Percentiles rank a stretch among this genome's conserved stretches.
Conservation (phyloP, 306 rosid species). For the Vicia villosa region DNA sequence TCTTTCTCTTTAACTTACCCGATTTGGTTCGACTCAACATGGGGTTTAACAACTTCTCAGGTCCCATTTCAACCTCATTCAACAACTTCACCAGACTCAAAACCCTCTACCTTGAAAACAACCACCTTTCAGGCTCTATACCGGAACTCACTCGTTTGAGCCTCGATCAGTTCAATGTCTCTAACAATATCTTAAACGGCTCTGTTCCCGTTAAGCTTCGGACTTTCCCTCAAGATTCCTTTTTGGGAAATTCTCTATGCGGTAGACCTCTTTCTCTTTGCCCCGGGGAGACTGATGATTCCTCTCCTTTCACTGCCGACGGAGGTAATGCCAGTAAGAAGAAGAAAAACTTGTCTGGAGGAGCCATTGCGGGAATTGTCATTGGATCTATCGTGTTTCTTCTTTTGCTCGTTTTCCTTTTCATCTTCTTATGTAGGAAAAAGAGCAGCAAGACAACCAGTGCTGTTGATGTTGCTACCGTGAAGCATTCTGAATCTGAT, state of each 20-base stretch:
- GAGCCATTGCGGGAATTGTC: slow-evolving; percentile 64
- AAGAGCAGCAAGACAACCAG: slow-evolving; percentile 50
- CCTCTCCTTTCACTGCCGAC: slow-evolving; percentile 20
- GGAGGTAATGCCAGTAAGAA: not conserved
- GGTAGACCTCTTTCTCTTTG: slow-evolving; percentile 60
- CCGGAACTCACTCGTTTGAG: slow-evolving; percentile 30
- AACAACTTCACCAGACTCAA: slow-evolving; percentile 46
- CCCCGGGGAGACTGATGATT: not conserved
- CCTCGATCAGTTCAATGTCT: slow-evolving; percentile 64
- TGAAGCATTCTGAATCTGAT: slow-evolving; percentile 42
- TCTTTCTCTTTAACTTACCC: slow-evolving; percentile 35
- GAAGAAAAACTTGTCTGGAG: slow-evolving; percentile 46
- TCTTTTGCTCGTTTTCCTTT: slow-evolving; percentile 37
- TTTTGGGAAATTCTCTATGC: slow-evolving; percentile 63
- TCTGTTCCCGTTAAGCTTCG: slow-evolving; percentile 54
- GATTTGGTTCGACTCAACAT: slow-evolving; percentile 61
- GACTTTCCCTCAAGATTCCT: slow-evolving; percentile 43
- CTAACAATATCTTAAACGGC: slow-evolving; percentile 61
- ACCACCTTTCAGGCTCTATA: slow-evolving; percentile 48
- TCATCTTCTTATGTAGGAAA: slow-evolving; percentile 50
- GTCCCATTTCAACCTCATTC: slow-evolving; percentile 35
- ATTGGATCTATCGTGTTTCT: slow-evolving; percentile 56
- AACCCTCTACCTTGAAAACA: slow-evolving; percentile 55
- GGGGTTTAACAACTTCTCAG: slow-evolving; percentile 67
- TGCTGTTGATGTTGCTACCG: slow-evolving; percentile 46